Percentiles rank a stretch among this genome's conserved stretches.
These are phyloP conservation scores for Microdochium nivale DNA, from an alignment of 2,329 filamentous ascomycete genomes.

Conservation along the genomic window DNA sequence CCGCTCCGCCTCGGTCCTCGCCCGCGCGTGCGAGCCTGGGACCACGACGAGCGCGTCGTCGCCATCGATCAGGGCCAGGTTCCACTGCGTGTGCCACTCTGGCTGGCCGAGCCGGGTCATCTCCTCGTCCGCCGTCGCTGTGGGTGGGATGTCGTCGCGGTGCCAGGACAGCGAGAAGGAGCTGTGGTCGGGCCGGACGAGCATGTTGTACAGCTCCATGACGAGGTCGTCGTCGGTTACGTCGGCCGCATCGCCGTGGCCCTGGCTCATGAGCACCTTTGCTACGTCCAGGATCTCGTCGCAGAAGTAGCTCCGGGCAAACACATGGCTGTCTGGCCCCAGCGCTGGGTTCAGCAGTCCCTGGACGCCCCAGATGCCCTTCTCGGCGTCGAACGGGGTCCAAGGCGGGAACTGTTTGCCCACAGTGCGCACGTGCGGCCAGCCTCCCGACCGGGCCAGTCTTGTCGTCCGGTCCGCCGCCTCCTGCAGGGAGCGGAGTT, in stretches of 20 bases:
- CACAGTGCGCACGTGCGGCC: slow-evolving; percentile 76
- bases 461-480: slow-evolving; percentile 49
- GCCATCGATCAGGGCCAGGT: slow-evolving; percentile 63
- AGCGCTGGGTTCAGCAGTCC: slow-evolving; percentile 71
- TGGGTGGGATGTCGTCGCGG: slow-evolving; percentile 69
- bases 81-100: slow-evolving; percentile 77
- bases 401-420: slow-evolving; percentile 90
- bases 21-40: slow-evolving; percentile 65
- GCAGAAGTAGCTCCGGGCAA: slow-evolving; percentile 66
- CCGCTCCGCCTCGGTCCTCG: slow-evolving; percentile 63
- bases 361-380: slow-evolving; percentile 81
- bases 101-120: slow-evolving; percentile 46
- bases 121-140: slow-evolving; percentile 60
- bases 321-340: slow-evolving; percentile 45
- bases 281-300: slow-evolving; percentile 53
- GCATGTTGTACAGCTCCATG: slow-evolving; percentile 83
- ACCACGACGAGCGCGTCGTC: slow-evolving; percentile 69
- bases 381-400: slow-evolving; percentile 39
- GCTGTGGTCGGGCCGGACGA: slow-evolving; percentile 56
- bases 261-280: slow-evolving; percentile 50
- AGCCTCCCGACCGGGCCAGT: slow-evolving; percentile 59
- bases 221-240: slow-evolving; percentile 56
- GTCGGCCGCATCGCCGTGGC: slow-evolving; percentile 9
- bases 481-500: slow-evolving; percentile 50
- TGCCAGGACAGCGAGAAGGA: slow-evolving; percentile 79